Percentiles rank a stretch among this genome's conserved stretches.
These are phyloP conservation scores for Chrysanthemum lavandulifolium DNA, from an alignment of 129 eudicot genomes.

Conservation along the genomic window DNA sequence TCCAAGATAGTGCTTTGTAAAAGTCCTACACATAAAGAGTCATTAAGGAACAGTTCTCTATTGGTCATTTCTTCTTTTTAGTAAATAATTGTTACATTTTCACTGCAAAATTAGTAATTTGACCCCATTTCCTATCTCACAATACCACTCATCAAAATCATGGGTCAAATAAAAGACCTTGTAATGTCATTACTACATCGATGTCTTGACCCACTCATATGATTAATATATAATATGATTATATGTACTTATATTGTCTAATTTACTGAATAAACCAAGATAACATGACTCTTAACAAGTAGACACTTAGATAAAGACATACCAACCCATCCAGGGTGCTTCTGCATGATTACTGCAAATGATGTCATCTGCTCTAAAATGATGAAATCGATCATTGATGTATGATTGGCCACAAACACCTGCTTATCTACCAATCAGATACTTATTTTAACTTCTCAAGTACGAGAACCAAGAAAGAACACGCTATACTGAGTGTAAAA, in stretches of 20 bases:
- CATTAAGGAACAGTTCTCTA: neutral
- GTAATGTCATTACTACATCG: neutral
- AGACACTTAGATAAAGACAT: conserved; percentile 24
- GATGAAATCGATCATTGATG: conserved; percentile 94
- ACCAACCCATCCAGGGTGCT: conserved; percentile 99
- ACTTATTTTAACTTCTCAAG: neutral
- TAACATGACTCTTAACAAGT: neutral
- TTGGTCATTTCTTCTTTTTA: neutral
- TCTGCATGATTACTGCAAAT: conserved; percentile 96
- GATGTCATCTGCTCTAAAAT: conserved; percentile 96
- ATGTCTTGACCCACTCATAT: conserved; percentile 4
- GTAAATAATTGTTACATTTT: neutral
- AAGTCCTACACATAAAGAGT: conserved; percentile 50
- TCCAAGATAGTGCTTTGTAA: conserved; percentile 97
- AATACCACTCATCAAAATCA: neutral
- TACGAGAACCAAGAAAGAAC: conserved; percentile 1
- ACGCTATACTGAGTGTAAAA: neutral
- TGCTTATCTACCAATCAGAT: conserved; percentile 29
- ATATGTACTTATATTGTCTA: too few species aligned
- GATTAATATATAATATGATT: too few species aligned
- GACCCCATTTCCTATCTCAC: conserved; percentile 2
- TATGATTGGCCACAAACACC: conserved; percentile 98
- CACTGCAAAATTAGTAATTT: neutral
- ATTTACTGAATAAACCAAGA: neutral
- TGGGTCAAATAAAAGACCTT: neutral